Evolutionary conservation across 1,139 yeast genomes (phyloP).

Genomic region (Scheffersomyces stambukii): DNA sequence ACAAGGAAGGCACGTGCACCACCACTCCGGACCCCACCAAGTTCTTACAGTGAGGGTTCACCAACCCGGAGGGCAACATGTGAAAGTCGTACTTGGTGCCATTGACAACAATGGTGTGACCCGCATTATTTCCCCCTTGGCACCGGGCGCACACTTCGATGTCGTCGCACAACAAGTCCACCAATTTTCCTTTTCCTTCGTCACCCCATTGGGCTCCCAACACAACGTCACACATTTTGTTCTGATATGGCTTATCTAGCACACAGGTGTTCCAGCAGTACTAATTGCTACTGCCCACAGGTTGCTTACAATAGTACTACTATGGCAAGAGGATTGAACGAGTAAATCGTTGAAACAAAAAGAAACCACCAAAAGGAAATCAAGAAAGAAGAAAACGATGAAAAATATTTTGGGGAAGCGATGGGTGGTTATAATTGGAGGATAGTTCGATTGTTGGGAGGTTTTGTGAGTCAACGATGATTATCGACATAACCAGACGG

Average conservation of each 20-base stretch:
- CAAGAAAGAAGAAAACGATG: constrained; percentile 4
- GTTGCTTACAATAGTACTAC: no score
- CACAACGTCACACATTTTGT: constrained; percentile 79
- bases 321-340: constrained; percentile 13
- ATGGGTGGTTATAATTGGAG: no score
- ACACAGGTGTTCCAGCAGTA: no score
- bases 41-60: constrained; percentile 86
- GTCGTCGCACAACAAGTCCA: constrained; percentile 87
- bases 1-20: constrained; percentile 89
- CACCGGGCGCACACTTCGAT: constrained; percentile 97
- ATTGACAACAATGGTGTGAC: constrained; percentile 94
- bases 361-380: constrained; percentile 4
- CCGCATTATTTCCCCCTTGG: constrained; percentile 99
- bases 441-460: no score
- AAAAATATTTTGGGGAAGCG: no score
- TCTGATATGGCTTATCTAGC: no score
- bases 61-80: constrained; percentile 96
- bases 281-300: no score
- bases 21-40: constrained; percentile 96
- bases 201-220: constrained; percentile 99
- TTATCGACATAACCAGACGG: no score
- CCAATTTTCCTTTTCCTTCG: constrained; percentile 98
- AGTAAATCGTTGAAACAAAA: constrained; percentile 10
- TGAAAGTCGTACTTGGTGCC: constrained; percentile 92
- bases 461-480: no score